A percentile compares a stretch with the other conserved stretches of the same genome.
Evolutionary conservation across 164 flowering plant genomes (phyloP).

Genomic region (Platanus orientalis): DNA sequence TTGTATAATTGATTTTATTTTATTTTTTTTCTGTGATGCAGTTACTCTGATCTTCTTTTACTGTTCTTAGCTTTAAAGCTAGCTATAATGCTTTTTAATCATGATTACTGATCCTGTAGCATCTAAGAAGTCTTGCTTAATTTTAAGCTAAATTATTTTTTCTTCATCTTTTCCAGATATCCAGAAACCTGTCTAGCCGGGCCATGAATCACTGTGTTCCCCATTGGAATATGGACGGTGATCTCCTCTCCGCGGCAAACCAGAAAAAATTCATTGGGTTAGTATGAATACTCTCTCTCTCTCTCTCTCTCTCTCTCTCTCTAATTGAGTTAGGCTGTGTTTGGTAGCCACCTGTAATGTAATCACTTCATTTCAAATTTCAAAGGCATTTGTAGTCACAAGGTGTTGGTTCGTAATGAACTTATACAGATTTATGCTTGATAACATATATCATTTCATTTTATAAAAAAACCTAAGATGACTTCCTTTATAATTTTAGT

Average conservation of each 20-base stretch:
- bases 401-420: too few relatives aligned
- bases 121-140: background rate
- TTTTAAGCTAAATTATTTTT: background rate
- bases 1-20: background rate
- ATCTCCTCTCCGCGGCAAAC: constrained; percentile 22
- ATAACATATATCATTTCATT: too few relatives aligned
- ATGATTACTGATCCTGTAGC: background rate
- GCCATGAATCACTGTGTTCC: constrained; percentile 46
- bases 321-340: background rate
- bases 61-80: background rate
- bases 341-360: background rate
- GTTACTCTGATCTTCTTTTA: background rate
- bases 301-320: background rate
- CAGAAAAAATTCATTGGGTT: constrained; percentile 41
- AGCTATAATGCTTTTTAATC: background rate
- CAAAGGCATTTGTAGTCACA: too few relatives aligned
- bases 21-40: background rate
- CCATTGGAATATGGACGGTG: constrained; percentile 46
- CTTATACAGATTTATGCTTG: too few relatives aligned
- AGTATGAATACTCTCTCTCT: constrained; percentile 12
- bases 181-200: constrained; percentile 4
- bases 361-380: too few relatives aligned
- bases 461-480: too few relatives aligned
- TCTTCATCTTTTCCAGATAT: background rate
- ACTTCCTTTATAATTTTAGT: too few relatives aligned